Conservation (phyloP, 805 yeast species). For the Saturnispora saitoi region DNA sequence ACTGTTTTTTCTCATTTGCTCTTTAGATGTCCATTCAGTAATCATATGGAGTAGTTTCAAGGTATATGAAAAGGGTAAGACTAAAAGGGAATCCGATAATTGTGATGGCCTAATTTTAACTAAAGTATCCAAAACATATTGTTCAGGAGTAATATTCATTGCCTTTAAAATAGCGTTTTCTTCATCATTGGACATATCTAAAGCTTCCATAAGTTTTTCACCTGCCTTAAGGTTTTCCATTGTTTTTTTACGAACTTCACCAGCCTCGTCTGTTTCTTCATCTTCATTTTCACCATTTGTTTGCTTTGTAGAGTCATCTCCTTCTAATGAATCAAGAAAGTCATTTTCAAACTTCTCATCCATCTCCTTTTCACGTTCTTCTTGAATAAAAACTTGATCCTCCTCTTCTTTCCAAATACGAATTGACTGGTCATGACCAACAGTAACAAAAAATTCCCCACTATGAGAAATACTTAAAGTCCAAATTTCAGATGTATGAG, state of each 20-base stretch:
- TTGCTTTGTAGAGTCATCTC: constrained; percentile 34
- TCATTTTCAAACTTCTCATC: constrained; percentile 87
- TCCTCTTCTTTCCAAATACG: constrained; percentile 91
- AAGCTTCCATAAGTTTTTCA: constrained; percentile 84
- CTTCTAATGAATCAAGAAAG: constrained; percentile 63
- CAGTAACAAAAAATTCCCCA: constrained; percentile 67
- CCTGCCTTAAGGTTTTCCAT: constrained; percentile 91
- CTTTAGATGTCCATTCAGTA: constrained; percentile 57
- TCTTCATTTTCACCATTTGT: constrained; percentile 28
- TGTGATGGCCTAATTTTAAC: constrained; percentile 71
- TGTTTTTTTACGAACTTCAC: constrained; percentile 71
- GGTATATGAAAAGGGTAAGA: constrained; percentile 82
- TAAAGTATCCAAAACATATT: constrained; percentile 68
- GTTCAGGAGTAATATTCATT: constrained; percentile 59
- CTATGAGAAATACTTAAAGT: constrained; percentile 65
- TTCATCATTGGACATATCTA: constrained; percentile 73
- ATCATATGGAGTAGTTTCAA: constrained; percentile 63
- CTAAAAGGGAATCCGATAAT: constrained; percentile 85
- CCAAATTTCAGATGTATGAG: constrained; percentile 94
- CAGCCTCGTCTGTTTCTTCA: constrained; percentile 42
- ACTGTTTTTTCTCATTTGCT: constrained; percentile 33
- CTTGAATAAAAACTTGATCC: constrained; percentile 94
- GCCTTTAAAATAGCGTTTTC: constrained; percentile 70
- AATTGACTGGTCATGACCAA: constrained; percentile 89
- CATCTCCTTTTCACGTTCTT: constrained; percentile 91